Evolutionary conservation across 345 rosid genomes (phyloP).

Genomic region (Boechera divaricarpa): DNA sequence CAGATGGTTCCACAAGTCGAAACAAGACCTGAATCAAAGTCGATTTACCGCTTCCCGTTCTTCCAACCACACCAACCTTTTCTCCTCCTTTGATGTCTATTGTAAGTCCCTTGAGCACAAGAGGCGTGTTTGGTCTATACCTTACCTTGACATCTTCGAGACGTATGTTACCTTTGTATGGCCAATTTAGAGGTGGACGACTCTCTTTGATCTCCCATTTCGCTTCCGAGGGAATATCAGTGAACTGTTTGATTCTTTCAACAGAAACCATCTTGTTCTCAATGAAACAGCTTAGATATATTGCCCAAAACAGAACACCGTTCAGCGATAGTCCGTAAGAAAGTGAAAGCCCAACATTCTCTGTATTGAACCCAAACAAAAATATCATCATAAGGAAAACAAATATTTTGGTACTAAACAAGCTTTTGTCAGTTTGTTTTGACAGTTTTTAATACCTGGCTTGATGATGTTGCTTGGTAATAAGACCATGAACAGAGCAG

Average conservation of each 20-base stretch:
- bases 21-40: conserved; percentile 91
- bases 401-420: neutral
- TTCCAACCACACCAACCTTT: conserved; percentile 90
- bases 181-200: conserved; percentile 82
- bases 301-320: conserved; percentile 74
- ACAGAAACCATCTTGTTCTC: conserved; percentile 94
- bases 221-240: conserved; percentile 79
- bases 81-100: conserved; percentile 86
- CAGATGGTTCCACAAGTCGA: conserved; percentile 88
- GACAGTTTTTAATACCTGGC: conserved; percentile 62
- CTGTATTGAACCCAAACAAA: conserved; percentile 44
- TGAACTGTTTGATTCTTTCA: conserved; percentile 90
- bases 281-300: conserved; percentile 82
- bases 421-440: neutral
- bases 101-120: conserved; percentile 84
- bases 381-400: neutral
- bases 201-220: conserved; percentile 70
- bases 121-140: conserved; percentile 86
- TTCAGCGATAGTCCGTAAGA: conserved; percentile 93
- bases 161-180: conserved; percentile 72
- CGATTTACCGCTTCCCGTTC: conserved; percentile 98
- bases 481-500: conserved; percentile 80
- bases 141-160: conserved; percentile 83
- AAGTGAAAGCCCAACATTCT: conserved; percentile 87
- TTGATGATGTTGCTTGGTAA: conserved; percentile 78